Evolutionary conservation across 345 rosid species (phyloP).

Genomic region (Citrus medica): DNA sequence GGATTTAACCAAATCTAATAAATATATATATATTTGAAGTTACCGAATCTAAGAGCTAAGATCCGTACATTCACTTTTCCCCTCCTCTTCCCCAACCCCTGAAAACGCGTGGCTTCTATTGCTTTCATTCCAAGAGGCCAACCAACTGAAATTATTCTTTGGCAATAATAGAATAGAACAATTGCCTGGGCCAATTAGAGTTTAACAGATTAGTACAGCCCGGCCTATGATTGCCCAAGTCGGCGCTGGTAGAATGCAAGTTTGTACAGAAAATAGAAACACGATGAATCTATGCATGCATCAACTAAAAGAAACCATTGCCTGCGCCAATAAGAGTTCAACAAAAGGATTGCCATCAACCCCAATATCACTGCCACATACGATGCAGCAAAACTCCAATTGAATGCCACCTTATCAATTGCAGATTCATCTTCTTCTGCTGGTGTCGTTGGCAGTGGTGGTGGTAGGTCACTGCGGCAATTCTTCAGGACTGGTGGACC

Average conservation of each 20-base stretch:
- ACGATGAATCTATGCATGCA: background rate
- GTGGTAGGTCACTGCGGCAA: background rate
- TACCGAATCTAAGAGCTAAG: too few relatives aligned
- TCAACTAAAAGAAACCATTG: conserved; percentile 20
- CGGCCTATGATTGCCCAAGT: too few relatives aligned
- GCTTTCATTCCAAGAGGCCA: too few relatives aligned
- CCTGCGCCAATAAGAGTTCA: conserved; percentile 15
- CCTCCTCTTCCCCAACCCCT: too few relatives aligned
- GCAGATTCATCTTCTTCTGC: conserved; percentile 6
- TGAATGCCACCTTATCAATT: background rate
- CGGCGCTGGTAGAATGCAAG: background rate
- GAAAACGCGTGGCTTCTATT: too few relatives aligned
- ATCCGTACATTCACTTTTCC: too few relatives aligned
- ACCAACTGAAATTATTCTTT: too few relatives aligned
- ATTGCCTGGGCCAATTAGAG: too few relatives aligned
- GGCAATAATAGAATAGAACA: too few relatives aligned
- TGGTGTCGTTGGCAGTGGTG: background rate
- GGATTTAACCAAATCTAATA: too few relatives aligned
- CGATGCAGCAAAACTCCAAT: conserved; percentile 17
- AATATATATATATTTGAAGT: too few relatives aligned
- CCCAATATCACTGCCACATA: background rate
- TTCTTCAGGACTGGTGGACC: background rate
- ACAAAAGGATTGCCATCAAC: background rate
- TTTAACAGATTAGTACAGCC: too few relatives aligned
- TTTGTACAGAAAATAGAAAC: background rate